Conservation (phyloP, 371 early-diverging fungal species). For the Mortierella sp. region DNA sequence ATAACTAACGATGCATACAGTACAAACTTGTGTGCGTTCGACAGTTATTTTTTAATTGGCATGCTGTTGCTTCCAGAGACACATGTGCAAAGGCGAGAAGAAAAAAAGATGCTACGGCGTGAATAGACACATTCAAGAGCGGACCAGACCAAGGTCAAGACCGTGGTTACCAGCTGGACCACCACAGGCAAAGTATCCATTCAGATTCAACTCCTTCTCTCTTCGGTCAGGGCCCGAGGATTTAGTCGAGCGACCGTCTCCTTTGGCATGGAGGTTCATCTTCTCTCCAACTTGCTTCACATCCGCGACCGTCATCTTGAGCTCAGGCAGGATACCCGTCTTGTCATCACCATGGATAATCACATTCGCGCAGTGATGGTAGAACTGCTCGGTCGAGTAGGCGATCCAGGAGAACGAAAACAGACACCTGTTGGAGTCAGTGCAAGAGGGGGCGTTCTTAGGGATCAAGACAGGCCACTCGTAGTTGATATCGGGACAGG, state of each 20-base stretch:
- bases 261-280: constrained; percentile 8
- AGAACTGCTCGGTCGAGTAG: constrained; percentile 19
- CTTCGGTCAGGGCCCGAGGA: constrained; percentile 29
- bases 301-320: constrained; percentile 34
- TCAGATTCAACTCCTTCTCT: constrained; percentile 17
- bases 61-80: too few relatives aligned
- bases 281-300: constrained; percentile 14
- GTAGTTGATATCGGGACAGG: constrained; percentile 57
- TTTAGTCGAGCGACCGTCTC: constrained; percentile 11
- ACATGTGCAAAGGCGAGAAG: too few relatives aligned
- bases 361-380: constrained; percentile 39
- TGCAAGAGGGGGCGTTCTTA: constrained; percentile 12
- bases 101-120: too few relatives aligned
- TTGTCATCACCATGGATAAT: constrained; percentile 16
- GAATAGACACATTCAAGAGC: neutral
- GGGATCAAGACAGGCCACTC: constrained; percentile 20
- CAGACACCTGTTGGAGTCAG: constrained; percentile 4
- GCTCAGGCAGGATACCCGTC: constrained; percentile 15
- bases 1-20: too few relatives aligned
- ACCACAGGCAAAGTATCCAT: constrained; percentile 29
- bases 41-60: too few relatives aligned
- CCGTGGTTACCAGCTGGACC: constrained; percentile 28
- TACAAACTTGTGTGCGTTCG: too few relatives aligned
- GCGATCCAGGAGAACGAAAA: constrained; percentile 16
- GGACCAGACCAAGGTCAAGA: constrained; percentile 24